A percentile compares a stretch with the other conserved stretches of the same genome.
phyloP scores from a whole-genome alignment of 2,329 filamentous ascomycete species.

The Fusarium falciforme region DNA sequence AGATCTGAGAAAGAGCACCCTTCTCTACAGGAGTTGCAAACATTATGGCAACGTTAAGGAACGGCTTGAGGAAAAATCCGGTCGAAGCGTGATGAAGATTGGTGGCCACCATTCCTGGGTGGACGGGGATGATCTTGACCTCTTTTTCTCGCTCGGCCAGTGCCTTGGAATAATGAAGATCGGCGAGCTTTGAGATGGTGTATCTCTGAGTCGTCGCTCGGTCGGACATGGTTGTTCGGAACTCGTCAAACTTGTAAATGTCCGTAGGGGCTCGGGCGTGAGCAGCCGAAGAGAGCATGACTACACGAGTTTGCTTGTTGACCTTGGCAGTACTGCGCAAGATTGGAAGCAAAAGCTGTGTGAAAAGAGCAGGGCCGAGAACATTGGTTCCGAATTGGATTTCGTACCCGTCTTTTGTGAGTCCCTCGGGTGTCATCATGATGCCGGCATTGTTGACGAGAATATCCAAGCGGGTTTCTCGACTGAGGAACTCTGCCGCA shows the following conservation, averaged over 20 bases:
- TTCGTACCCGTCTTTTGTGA: constrained; percentile 28
- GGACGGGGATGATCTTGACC: not conserved
- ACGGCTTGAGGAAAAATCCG: not conserved
- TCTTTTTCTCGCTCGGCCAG: not conserved
- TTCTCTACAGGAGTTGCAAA: not conserved
- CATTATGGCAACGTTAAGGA: not conserved
- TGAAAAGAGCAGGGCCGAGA: constrained; percentile 20
- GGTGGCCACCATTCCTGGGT: not conserved
- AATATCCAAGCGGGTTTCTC: constrained; percentile 21
- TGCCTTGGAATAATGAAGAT: not conserved
- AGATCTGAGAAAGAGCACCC: not conserved
- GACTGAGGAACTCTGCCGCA: not conserved
- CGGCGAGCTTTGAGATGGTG: not conserved
- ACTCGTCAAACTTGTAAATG: not conserved
- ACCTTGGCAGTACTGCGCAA: not conserved
- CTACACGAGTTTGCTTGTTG: not conserved
- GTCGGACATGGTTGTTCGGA: not conserved
- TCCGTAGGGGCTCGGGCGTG: not conserved
- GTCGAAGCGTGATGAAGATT: not conserved
- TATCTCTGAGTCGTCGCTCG: not conserved
- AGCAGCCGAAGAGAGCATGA: not conserved
- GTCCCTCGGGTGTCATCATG: constrained; percentile 19
- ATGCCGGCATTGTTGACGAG: constrained; percentile 27
- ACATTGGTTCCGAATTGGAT: constrained; percentile 31
- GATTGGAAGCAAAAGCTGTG: constrained; percentile 31